These are phyloP conservation scores for Saccharomycopsis babjevae DNA, from an alignment of 805 yeast species.

Conservation along the genomic window DNA sequence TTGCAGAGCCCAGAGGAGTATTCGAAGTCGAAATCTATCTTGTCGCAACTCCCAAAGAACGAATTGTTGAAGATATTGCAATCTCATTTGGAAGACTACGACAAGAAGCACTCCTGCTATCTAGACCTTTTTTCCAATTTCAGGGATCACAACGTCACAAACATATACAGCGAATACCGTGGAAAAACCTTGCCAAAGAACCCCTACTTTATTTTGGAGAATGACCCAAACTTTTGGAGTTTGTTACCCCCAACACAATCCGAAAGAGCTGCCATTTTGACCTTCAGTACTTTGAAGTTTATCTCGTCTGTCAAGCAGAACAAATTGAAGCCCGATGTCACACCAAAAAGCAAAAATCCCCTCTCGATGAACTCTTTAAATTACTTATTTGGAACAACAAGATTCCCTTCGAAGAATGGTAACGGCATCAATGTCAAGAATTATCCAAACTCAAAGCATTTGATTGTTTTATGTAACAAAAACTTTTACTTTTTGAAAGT, in stretches of 20 bases:
- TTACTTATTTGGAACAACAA: slow-evolving; percentile 60
- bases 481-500: slow-evolving; percentile 87
- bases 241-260: slow-evolving; percentile 51
- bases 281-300: slow-evolving; percentile 58
- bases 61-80: slow-evolving; percentile 39
- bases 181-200: slow-evolving; percentile 67
- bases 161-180: slow-evolving; percentile 50
- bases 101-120: slow-evolving; percentile 37
- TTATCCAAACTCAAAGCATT: slow-evolving; percentile 55
- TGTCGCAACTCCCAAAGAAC: slow-evolving; percentile 37
- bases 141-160: slow-evolving; percentile 37
- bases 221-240: slow-evolving; percentile 52
- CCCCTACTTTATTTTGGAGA: slow-evolving; percentile 65
- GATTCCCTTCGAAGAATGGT: slow-evolving; percentile 32
- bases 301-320: slow-evolving; percentile 29
- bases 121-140: slow-evolving; percentile 37
- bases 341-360: slow-evolving; percentile 40
- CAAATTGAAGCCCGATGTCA: slow-evolving; percentile 45
- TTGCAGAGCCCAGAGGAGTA: slow-evolving; percentile 45
- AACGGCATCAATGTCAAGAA: slow-evolving; percentile 68
- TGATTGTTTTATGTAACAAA: slow-evolving; percentile 66
- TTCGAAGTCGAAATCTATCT: slow-evolving; percentile 31
- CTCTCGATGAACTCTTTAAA: slow-evolving; percentile 60
- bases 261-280: slow-evolving; percentile 56
- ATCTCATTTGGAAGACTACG: slow-evolving; percentile 39